These are phyloP conservation scores for Pleurotus salmoneostramineus DNA, from an alignment of 768 basidiomycete genomes.

Conservation along the genomic window DNA sequence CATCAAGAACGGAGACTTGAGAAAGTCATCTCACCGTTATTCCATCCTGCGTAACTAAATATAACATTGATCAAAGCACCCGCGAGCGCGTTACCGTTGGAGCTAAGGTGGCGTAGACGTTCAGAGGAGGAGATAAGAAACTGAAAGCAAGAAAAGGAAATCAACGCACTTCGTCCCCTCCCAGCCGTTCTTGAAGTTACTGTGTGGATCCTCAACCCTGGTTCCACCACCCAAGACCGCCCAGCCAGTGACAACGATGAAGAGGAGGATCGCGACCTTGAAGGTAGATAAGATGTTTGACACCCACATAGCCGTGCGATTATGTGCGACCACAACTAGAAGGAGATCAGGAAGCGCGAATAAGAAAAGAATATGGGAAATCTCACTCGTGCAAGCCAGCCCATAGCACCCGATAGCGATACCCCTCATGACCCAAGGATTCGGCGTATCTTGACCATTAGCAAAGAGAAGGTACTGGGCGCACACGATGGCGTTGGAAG, in stretches of 20 bases:
- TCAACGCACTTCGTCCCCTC: constrained; percentile 39
- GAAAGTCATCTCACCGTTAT: constrained; percentile 19
- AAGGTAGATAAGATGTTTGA: constrained; percentile 32
- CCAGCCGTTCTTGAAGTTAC: constrained; percentile 57
- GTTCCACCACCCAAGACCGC: constrained; percentile 59
- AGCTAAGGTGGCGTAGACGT: constrained; percentile 7
- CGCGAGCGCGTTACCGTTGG: constrained; percentile 39
- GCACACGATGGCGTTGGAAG: constrained; percentile 31
- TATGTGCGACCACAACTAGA: not conserved
- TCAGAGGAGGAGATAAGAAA: not conserved
- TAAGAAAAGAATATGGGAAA: not conserved
- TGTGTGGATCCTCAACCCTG: constrained; percentile 49
- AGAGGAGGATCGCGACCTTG: constrained; percentile 42
- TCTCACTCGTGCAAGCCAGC: constrained; percentile 2
- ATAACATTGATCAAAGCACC: constrained; percentile 33
- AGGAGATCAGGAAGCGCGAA: not conserved
- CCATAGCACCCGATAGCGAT: constrained; percentile 25
- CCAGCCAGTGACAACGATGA: constrained; percentile 54
- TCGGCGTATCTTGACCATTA: not conserved
- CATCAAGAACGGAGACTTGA: not conserved
- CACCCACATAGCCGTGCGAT: constrained; percentile 1
- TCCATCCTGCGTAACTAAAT: constrained; percentile 33
- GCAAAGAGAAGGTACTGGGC: constrained; percentile 28
- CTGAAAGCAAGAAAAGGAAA: not conserved
- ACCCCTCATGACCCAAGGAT: constrained; percentile 8